Base-by-base conservation (phyloP, 495 filamentous ascomycete species). In the Saxispiralis lemnorum region DNA sequence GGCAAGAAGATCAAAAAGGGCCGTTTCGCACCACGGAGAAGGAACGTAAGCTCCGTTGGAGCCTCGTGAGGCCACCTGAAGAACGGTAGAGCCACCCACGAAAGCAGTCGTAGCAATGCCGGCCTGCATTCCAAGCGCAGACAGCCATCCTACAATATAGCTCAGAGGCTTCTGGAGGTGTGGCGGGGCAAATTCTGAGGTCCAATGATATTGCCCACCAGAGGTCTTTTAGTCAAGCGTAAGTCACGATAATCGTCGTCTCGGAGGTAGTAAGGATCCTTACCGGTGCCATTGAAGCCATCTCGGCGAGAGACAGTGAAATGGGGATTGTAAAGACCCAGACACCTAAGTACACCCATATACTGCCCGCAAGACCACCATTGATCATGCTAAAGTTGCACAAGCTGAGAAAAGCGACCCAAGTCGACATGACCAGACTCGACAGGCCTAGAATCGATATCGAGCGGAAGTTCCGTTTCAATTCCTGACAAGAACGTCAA, bases 41-140 rank as follows among this genome's bases (percentile, higher is more conserved):
- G 65, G 58, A 7, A 63, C 64, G 37, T 57, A 57, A 20, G 59
- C 51, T 6, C 60, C 63, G 47, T 65, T 61, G 66, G 65, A 72
- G 34, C 65, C 66, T 24, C 61, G 57, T 0, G 67, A 53, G 0
- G 66, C 59, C 17, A 70, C 41, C 68, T 66, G 70, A 14, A 44
- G 44, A 13, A 40, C 31, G 9, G 46, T 35, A 33, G n/a, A 17
- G 4, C 34, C 16, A n/a, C 38, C 21, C 11, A 37, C 18, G 13
- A 47, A 41, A 9, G 24, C 24, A 4, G 24, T 28, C 24, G 9
- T 9, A 0, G 39, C 37, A 35, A 46, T 43, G 18, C 14, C 14
- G 5, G 41, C 48, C 34, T 51, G 48, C 48, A 44, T 47, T 3
- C 44, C 44, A 7, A 51, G 44, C 4, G 30, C 38, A 31, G 18